Evolutionary conservation across 495 filamentous ascomycete genomes (phyloP).

Genomic region (Choiromyces venosus): DNA sequence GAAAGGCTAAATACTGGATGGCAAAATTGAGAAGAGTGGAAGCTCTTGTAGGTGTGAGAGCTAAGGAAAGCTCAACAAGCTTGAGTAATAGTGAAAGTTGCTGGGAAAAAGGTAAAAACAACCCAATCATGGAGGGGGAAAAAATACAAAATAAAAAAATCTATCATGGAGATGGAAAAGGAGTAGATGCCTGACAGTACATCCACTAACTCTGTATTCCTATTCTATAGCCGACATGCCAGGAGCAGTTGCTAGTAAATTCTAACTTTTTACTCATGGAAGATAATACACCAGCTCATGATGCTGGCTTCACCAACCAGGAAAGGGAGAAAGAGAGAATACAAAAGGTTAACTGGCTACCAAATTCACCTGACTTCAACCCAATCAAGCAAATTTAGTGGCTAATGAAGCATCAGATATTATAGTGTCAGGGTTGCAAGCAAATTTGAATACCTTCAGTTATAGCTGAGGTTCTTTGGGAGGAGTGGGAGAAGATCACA

Average conservation of each 20-base stretch:
- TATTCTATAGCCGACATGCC: slow-evolving; percentile 12
- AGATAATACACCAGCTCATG: slow-evolving; percentile 6
- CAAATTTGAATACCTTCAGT: too few relatives aligned
- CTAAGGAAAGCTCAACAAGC: too few relatives aligned
- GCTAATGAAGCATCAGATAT: too few relatives aligned
- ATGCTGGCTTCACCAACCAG: slow-evolving; percentile 4
- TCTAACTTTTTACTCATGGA: slow-evolving; percentile 12
- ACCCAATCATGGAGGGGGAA: neutral
- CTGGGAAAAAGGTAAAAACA: too few relatives aligned
- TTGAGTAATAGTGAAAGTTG: too few relatives aligned
- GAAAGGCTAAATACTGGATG: too few relatives aligned
- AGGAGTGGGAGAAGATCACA: too few relatives aligned
- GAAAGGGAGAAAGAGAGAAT: slow-evolving; percentile 17
- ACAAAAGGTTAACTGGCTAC: slow-evolving; percentile 8
- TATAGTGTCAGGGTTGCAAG: too few relatives aligned
- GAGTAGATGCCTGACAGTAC: slow-evolving; percentile 5
- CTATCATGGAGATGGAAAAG: neutral
- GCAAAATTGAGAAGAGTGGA: too few relatives aligned
- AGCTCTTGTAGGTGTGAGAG: too few relatives aligned
- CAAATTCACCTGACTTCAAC: slow-evolving; percentile 18
- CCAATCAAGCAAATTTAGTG: slow-evolving; percentile 9
- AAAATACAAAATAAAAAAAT: slow-evolving; percentile 4
- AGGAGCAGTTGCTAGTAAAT: slow-evolving; percentile 3
- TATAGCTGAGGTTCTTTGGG: too few relatives aligned
- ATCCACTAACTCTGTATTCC: neutral